Percentiles rank a stretch among this genome's conserved stretches.
Conservation (phyloP, 2,329 filamentous ascomycete genomes). For the Ceratocystis lukuohia region DNA sequence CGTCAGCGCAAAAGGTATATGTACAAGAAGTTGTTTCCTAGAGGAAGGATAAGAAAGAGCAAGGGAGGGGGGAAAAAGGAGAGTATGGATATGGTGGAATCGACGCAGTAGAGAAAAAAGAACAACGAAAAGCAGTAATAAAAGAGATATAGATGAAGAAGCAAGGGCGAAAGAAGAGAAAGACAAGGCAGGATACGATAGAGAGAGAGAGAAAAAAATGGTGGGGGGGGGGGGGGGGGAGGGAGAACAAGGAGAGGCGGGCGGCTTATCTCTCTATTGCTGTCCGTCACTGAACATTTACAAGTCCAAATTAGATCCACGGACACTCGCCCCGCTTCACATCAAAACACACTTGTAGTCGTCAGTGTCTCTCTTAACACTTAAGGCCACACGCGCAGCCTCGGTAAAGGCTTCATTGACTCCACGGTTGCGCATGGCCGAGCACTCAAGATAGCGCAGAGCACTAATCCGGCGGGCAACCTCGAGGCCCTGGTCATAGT, state of each 20-base stretch:
- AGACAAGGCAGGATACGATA: background rate
- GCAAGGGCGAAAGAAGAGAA: background rate
- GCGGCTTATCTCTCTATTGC: background rate
- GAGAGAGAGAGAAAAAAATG: background rate
- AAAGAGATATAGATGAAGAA: slow-evolving; percentile 4
- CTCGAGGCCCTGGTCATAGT: slow-evolving; percentile 81
- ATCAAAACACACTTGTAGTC: slow-evolving; percentile 48
- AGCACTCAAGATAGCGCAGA: slow-evolving; percentile 92
- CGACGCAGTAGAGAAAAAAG: background rate
- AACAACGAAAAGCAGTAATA: background rate
- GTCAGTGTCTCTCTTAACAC: slow-evolving; percentile 52
- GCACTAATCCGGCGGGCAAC: slow-evolving; percentile 87
- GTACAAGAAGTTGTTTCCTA: slow-evolving; percentile 1
- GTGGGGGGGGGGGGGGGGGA: no score
- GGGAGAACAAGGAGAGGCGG: background rate
- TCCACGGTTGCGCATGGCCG: slow-evolving; percentile 92
- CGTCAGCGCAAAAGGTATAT: slow-evolving; percentile 7
- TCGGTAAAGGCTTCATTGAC: slow-evolving; percentile 99
- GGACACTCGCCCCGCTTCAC: slow-evolving; percentile 28
- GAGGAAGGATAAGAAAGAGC: slow-evolving; percentile 12
- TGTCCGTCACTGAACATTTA: no score
- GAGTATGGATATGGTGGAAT: background rate
- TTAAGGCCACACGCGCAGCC: slow-evolving; percentile 82
- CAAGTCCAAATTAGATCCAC: no score
- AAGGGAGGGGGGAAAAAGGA: background rate